Evolutionary conservation across 2,329 filamentous ascomycete species (phyloP), one percentile per base, ranked within the genome.

Genomic region (Pseudocercospora cruenta): DNA sequence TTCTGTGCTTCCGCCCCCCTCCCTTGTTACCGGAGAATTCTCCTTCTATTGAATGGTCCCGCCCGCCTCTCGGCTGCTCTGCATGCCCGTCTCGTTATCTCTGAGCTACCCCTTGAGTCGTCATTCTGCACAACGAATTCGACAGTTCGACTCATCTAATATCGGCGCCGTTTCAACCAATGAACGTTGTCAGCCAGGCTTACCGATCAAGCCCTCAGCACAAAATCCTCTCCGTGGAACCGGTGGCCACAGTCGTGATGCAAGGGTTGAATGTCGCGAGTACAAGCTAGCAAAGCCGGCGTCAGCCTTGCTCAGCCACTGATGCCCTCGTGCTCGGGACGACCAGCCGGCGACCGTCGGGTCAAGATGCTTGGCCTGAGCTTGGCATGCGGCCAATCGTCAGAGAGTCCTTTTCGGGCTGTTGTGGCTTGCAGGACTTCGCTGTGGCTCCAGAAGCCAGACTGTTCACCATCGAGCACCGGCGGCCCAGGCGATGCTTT

Each of bases 231-330:
- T 22, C 21, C 21, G 45, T 49, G 45, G 45, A 49, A 49, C n/a
- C 21, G n/a, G 7, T 49, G 10, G 45, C n/a, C n/a, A 22, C 24
- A 28, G 22, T 57, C 54, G 54, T 36, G 54, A 57, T 57, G 54
- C 54, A 57, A 57, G 54, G 54, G n/a, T 36, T 14, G 26, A 57
- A 57, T 57, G 54, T 57, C 54, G 53, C 28, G 53, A 57, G 53
- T 19, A 47, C 16, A 22, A 2, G n/a, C 16, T 19, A 47, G n/a
- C n/a, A n/a, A 9, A 47, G 21, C 43, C 43, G 43, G n/a, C n/a
- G 43, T 19, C n/a, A 47, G 43, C 43, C 16, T 19, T 19, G 16
- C 43, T 19, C 43, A 47, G 43, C 43, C 43, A 47, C 43, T 19
- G 10, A 33, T 12, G 31, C 33, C n/a, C n/a, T 49, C 45, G 45